Evolutionary conservation across 2,329 filamentous ascomycete species (phyloP), one percentile per base, ranked within the genome.

Genomic region (Grosmannia clavigera): DNA sequence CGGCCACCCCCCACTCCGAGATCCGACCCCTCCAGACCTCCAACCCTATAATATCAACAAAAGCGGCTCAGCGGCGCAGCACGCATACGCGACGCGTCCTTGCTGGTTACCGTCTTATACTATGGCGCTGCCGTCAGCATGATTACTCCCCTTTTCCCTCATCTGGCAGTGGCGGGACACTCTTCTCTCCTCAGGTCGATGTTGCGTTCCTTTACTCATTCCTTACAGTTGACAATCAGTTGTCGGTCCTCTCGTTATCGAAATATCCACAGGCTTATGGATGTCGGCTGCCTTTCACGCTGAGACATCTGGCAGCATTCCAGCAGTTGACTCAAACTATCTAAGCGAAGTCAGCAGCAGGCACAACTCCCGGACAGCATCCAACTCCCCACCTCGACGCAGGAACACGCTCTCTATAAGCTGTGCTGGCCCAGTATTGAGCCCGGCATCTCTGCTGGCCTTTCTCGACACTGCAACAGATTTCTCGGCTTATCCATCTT

Each of bases 71-170:
- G 55, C 55, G 31, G 29, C 6, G 46, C 11, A 51, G 31, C 11
- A 38, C 25, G 19, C 46, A 35, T 31, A 55, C 58, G 58, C 58
- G 58, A 55, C 58, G 58, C 58, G 58, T 55, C 40, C 33, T 22
- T 46, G 27, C 27, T 6, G 27, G 40, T 25, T 12, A 4, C n/a
- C 33, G 29, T 55, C 58, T 59, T 55, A 54, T 58, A 35, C 33
- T 35, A 35, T 9, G 33, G 33, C 10, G 33, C 33, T 11, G 33
- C 55, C 33, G 33, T 25, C 40, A 19, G 16, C 46, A n/a, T 40
- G 14, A 31, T 14, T 22, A 25, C n/a, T 56, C 33, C 19, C n/a
- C 19, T 33, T 57, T 5, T 54, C 6, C 11, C 10, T n/a, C 3
- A 3, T n/a, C 43, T 43, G 43, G 16, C 43, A n/a, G 16, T 46